phyloP scores from a whole-genome alignment of 345 rosid species.

The Geranium brycei region DNA sequence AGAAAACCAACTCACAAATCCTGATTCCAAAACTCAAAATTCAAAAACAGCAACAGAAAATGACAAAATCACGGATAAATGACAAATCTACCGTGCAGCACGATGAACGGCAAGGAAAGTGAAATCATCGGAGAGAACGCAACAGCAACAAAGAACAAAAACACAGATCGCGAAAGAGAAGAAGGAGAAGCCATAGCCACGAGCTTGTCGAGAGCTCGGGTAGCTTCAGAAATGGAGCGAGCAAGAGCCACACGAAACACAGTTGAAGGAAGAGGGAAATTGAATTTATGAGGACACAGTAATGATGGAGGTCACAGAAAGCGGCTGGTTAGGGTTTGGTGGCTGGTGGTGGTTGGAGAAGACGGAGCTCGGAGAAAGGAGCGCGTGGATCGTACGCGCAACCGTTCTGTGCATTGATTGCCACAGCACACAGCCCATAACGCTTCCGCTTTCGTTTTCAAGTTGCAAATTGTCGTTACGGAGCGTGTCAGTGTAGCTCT shows the following conservation, averaged over 20 bases:
- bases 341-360: neutral
- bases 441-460: neutral
- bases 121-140: conserved; percentile 23
- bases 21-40: neutral
- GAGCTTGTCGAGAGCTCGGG: neutral
- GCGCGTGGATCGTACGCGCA: neutral
- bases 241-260: too few species aligned
- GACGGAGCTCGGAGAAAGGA: neutral
- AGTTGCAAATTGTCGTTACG: neutral
- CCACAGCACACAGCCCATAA: neutral
- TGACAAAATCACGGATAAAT: neutral
- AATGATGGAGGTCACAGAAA: neutral
- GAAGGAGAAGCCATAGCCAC: conserved; percentile 20
- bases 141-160: conserved; percentile 7
- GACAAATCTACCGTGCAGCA: conserved; percentile 41
- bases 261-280: neutral
- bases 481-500: neutral
- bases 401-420: neutral
- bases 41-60: neutral
- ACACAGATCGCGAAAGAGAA: conserved; percentile 7
- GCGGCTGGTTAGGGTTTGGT: neutral
- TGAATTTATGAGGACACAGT: too few species aligned
- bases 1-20: neutral
- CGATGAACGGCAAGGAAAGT: conserved; percentile 48
- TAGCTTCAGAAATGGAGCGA: too few species aligned